A percentile compares a stretch with the other conserved stretches of the same genome.
phyloP scores from a whole-genome alignment of 371 early-diverging fungal species.

The Syncephalastrum contaminatum region DNA sequence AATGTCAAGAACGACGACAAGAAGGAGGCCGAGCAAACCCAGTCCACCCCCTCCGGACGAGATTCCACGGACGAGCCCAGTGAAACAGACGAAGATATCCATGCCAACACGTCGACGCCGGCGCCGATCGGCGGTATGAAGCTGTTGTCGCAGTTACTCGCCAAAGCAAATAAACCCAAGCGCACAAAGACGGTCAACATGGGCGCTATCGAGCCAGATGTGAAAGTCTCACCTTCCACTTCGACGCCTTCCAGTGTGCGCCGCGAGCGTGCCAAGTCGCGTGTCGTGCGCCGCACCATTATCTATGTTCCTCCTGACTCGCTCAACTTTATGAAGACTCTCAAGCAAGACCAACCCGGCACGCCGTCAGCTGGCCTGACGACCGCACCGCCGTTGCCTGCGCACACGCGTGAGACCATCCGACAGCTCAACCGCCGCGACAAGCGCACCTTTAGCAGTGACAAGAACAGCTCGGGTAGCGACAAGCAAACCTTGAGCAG shows the following conservation, averaged over 20 bases:
- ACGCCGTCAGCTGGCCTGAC: too few species aligned
- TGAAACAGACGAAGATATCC: not conserved
- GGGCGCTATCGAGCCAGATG: not conserved
- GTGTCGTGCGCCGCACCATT: conserved; percentile 43
- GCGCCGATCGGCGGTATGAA: conserved; percentile 6
- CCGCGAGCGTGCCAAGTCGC: conserved; percentile 18
- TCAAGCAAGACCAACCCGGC: not conserved
- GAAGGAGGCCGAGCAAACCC: not conserved
- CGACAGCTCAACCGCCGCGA: too few species aligned
- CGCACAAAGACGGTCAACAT: conserved; percentile 23
- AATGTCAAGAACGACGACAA: conserved; percentile 2
- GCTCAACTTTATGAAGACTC: conserved; percentile 25
- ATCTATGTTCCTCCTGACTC: conserved; percentile 51
- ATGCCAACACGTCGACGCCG: not conserved
- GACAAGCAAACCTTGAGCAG: too few species aligned
- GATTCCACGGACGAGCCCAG: not conserved
- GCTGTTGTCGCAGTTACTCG: conserved; percentile 16
- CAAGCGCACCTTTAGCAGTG: too few species aligned
- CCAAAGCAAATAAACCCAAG: conserved; percentile 19
- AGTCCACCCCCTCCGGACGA: too few species aligned
- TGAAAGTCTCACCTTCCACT: not conserved
- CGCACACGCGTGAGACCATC: too few species aligned
- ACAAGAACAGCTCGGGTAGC: too few species aligned
- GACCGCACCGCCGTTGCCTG: too few species aligned
- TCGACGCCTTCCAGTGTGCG: not conserved